A percentile compares a stretch with the other conserved stretches of the same genome.
phyloP scores from a whole-genome alignment of 371 early-diverging fungal species.

The Fennellomyces sp. region DNA sequence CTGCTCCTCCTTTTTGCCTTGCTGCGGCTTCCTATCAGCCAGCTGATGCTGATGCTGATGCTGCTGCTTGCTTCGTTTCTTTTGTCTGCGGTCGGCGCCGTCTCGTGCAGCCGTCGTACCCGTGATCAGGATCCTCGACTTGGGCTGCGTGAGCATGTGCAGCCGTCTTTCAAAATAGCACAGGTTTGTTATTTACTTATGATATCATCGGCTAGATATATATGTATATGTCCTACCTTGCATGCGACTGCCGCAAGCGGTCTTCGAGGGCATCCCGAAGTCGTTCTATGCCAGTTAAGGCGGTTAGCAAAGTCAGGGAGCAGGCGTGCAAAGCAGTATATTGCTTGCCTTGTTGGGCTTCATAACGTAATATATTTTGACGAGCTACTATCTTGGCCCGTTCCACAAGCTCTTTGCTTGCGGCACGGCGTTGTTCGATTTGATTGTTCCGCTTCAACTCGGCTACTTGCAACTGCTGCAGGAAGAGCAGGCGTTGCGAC shows the following conservation, averaged over 20 bases:
- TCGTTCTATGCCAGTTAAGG: slow-evolving; percentile 10
- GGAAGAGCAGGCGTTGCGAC: slow-evolving; percentile 21
- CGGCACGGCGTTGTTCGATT: slow-evolving; percentile 38
- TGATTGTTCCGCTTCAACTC: slow-evolving; percentile 38
- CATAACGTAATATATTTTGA: slow-evolving; percentile 26
- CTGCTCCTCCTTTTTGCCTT: slow-evolving; percentile 21
- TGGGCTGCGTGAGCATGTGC: slow-evolving; percentile 21
- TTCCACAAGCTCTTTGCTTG: slow-evolving; percentile 42
- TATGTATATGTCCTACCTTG: slow-evolving; percentile 22
- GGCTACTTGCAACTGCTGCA: slow-evolving; percentile 36
- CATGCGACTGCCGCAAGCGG: slow-evolving; percentile 25
- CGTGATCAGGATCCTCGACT: slow-evolving; percentile 24
- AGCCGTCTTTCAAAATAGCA: slow-evolving; percentile 9
- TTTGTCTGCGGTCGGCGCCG: slow-evolving; percentile 19
- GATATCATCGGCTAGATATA: no score
- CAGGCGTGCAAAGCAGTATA: background rate
- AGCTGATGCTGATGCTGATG: background rate
- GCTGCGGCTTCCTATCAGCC: background rate
- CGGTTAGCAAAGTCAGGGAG: background rate
- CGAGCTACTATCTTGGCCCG: slow-evolving; percentile 41
- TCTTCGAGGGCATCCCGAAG: slow-evolving; percentile 13
- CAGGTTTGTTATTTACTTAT: background rate
- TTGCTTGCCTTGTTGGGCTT: slow-evolving; percentile 26
- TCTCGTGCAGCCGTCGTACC: slow-evolving; percentile 24
- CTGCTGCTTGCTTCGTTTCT: slow-evolving; percentile 12